These are phyloP conservation scores for Hura crepitans DNA, from an alignment of 441 rosid genomes.

Conservation along the genomic window DNA sequence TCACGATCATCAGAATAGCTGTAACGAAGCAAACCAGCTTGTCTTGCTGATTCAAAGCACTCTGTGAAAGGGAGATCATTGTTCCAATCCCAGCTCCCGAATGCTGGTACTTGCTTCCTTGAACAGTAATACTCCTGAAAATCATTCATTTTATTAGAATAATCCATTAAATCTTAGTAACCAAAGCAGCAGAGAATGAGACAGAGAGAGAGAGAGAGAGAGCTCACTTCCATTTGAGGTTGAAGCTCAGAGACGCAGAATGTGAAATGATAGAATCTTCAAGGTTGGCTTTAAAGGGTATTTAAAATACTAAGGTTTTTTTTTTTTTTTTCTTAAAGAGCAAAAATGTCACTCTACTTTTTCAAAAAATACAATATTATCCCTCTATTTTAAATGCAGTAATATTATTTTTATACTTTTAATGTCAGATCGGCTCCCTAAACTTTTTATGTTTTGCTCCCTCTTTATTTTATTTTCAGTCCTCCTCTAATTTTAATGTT, in stretches of 20 bases:
- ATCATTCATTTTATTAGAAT: background rate
- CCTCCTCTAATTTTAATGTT: too few species aligned
- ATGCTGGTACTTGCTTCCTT: conserved; percentile 78
- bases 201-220: background rate
- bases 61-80: conserved; percentile 76
- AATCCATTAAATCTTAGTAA: too few species aligned
- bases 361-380: too few species aligned
- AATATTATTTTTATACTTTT: too few species aligned
- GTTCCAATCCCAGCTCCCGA: conserved; percentile 99
- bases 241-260: background rate
- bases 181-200: background rate
- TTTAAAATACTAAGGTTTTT: background rate
- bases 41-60: conserved; percentile 80
- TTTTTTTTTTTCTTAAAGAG: too few species aligned
- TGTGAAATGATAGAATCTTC: background rate
- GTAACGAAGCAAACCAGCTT: conserved; percentile 61
- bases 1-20: conserved; percentile 72
- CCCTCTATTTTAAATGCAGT: too few species aligned
- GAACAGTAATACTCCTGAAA: conserved; percentile 41
- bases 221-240: conserved; percentile 29
- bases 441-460: too few species aligned
- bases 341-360: too few species aligned
- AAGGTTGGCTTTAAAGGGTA: background rate
- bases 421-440: too few species aligned
- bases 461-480: too few species aligned